Evolutionary conservation across 345 rosid species (phyloP), one percentile per base, ranked within the genome.

Genomic region (Corchorus capsularis): DNA sequence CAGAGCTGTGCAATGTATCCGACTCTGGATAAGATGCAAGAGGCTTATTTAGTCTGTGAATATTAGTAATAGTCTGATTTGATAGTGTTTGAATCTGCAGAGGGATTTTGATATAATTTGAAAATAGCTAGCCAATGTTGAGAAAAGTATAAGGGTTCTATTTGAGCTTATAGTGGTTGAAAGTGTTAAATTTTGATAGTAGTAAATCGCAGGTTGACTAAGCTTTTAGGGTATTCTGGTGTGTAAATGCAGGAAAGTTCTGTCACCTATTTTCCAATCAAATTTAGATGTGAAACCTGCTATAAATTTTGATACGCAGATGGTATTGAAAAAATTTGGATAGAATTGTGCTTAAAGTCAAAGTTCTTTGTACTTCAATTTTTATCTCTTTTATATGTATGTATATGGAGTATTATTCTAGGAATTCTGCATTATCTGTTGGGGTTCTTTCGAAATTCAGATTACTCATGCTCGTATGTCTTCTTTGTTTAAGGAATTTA

Each of bases 241-340:
- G 5, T 13, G 11, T 19, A 43, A 43, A 45, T 22, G 6, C 55
- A 20, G 11, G 12, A 66, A 66, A 19, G 70, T 17, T 34, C 53
- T 45, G 2, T 11, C 8, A 7, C 52, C 6, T 47, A 32, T 12
- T 49, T 49, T 57, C 43, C 6, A 49, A 49, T 37, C 16, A 43
- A 50, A 35, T 46, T 46, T 69, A 49, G 72, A 69, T 49, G 49
- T 14, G 56, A 69, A 32, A 16, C 14, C 17, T 5, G 27, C 22
- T 22, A 6, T 46, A 66, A 46, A 46, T 66, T 45, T 47, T 66
- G n/a, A 20, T 16, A 13, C n/a, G 39, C 14, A 16, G 45, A 45
- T 45, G 20, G n/a, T 46, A 22, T 20, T 69, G 45, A 39, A n/a
- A 43, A 50, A 15, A 35, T 27, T 50, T 69, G 72, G 72, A 69